Evolutionary conservation across 345 rosid genomes (phyloP), one percentile per base, ranked within the genome.

Genomic region (Theobroma cacao): DNA sequence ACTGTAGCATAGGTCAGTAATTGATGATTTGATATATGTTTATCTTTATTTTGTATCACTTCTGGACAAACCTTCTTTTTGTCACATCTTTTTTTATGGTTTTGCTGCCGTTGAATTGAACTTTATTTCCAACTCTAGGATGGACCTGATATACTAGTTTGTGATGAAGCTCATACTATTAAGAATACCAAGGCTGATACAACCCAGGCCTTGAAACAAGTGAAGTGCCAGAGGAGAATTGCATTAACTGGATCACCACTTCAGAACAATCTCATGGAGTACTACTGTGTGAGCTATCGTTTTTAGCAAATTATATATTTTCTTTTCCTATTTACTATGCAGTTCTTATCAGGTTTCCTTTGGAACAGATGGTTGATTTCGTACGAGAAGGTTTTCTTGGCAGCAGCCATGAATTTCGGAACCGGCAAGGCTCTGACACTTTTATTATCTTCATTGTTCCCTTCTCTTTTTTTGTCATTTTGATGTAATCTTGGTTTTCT

Each of bases 351-450:
- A 47, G 28, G 58, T 56, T 82, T 79, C 69, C 47, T 83, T 43
- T 88, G 80, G 68, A 61, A 85, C 92, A 97, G 99, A 97, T 97
- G 99, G 99, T 97, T 85, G 99, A 97, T 86, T 97, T 97, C 85
- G 99, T 97, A 26, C 87, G 99, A 90, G 99, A 97, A 91, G 99
- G 99, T 85, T 97, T 97, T 84, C 92, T 97, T 75, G 99, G 99
- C 56, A 94, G 98, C 90, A 97, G 99, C 83, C 98, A 90, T 34
- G 99, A 97, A 87, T 94, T 94, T 86, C 86, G 98, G 85, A 97
- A 97, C 82, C 95, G 99, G 99, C 81, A 86, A 87, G 92, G 56
- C 84, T 83, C 85, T 76, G 30, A 73, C 72, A 26, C 76, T 68
- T 62, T 45, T 65, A 55, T 68, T 77, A 74, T 47, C 78, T 71